A percentile compares a stretch with the other conserved stretches of the same genome.
Conservation (phyloP, 257 asterid species). For the Datura wrightii region DNA sequence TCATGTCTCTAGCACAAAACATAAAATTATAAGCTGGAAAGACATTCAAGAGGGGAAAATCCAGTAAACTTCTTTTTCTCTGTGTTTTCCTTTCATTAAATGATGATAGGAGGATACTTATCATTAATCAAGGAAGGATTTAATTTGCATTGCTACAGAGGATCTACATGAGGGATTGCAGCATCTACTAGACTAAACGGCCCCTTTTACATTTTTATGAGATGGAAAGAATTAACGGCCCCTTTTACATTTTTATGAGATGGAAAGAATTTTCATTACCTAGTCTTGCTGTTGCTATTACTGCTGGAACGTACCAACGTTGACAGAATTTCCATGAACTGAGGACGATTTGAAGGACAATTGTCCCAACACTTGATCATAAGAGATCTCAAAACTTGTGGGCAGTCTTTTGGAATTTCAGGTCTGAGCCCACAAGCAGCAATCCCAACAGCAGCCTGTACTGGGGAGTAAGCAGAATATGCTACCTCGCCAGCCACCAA, state of each 20-base stretch:
- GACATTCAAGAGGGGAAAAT: neutral
- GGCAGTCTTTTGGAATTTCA: slow-evolving; percentile 85
- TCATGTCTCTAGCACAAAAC: slow-evolving; percentile 14
- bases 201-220: slow-evolving; percentile 13
- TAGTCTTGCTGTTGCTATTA: slow-evolving; percentile 41
- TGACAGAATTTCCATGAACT: slow-evolving; percentile 71
- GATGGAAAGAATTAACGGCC: slow-evolving; percentile 33
- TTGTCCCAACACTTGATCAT: slow-evolving; percentile 94
- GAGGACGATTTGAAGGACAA: slow-evolving; percentile 86
- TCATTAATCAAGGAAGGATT: neutral
- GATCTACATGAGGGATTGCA: slow-evolving; percentile 31
- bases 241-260: slow-evolving; percentile 22
- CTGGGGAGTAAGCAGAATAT: slow-evolving; percentile 94
- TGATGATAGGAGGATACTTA: slow-evolving; percentile 17
- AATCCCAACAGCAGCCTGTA: slow-evolving; percentile 98
- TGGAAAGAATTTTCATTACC: slow-evolving; percentile 49
- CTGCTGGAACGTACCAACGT: slow-evolving; percentile 56
- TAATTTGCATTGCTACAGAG: neutral
- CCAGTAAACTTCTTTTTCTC: neutral
- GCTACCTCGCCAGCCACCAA: slow-evolving; percentile 89
- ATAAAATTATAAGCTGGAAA: neutral
- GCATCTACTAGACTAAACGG: slow-evolving; percentile 34
- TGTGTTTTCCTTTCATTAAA: neutral
- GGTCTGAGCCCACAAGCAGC: slow-evolving; percentile 99
- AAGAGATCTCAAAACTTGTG: slow-evolving; percentile 66